Evolutionary conservation across 225 moss, liverwort and hornwort genomes (phyloP).

Genomic region (Bryoerythrophyllum caledonicum): DNA sequence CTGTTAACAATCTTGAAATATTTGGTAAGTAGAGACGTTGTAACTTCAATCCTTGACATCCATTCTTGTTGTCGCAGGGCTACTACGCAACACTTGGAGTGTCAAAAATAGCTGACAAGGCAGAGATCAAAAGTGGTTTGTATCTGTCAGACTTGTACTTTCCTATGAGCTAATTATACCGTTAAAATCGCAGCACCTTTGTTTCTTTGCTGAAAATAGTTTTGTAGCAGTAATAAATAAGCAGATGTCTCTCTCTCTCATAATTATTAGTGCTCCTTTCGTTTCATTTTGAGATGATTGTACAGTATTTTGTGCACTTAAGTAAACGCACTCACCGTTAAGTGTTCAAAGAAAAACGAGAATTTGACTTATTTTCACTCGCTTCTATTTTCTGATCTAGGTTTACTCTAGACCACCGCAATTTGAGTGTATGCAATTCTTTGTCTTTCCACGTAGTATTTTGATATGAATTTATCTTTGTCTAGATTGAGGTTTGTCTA

Average conservation of each 20-base stretch:
- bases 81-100: constrained; percentile 86
- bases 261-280: too few species aligned
- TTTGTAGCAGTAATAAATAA: too few species aligned
- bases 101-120: constrained; percentile 44
- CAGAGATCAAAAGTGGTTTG: constrained; percentile 19
- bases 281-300: too few species aligned
- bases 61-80: constrained; percentile 53
- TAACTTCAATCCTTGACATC: constrained; percentile 6
- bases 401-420: constrained; percentile 22
- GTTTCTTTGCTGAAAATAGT: neutral
- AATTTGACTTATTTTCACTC: constrained; percentile 8
- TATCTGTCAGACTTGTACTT: neutral
- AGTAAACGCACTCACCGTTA: neutral
- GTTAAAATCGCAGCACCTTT: too few species aligned
- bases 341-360: neutral
- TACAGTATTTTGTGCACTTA: constrained; percentile 1
- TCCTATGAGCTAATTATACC: neutral
- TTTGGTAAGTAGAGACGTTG: neutral
- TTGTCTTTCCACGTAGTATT: too few species aligned
- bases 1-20: neutral
- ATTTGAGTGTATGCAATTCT: too few species aligned
- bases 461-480: constrained; percentile 20
- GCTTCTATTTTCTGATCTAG: constrained; percentile 14
- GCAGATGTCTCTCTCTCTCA: too few species aligned
- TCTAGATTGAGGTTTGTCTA: constrained; percentile 11